A percentile compares a stretch with the other conserved stretches of the same genome.
These are phyloP conservation scores for Beauveria rudraprayagi DNA, from an alignment of 2,329 filamentous ascomycete genomes.

Conservation along the genomic window DNA sequence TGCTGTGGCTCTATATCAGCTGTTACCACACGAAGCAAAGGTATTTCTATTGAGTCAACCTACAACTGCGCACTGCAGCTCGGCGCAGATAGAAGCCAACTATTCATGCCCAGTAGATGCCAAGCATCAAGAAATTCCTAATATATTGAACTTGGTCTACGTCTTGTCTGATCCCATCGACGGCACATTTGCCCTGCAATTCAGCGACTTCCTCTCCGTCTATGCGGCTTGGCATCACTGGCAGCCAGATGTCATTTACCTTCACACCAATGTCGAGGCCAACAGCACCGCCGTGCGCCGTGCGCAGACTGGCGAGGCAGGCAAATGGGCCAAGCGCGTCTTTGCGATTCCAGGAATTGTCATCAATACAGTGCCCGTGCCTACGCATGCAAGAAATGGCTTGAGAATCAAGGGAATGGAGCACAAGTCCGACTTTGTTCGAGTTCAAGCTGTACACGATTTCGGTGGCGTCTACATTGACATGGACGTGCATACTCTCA, in stretches of 20 bases:
- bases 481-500: conserved; percentile 16
- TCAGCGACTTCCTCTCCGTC: conserved; percentile 19
- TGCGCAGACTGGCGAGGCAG: conserved; percentile 10
- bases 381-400: conserved; percentile 14
- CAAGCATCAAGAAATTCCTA: conserved; percentile 15
- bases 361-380: conserved; percentile 25
- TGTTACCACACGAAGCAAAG: background rate
- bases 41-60: conserved; percentile 2
- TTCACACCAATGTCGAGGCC: conserved; percentile 20
- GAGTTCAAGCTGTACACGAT: conserved; percentile 16
- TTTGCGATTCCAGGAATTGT: conserved; percentile 16
- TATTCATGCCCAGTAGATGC: background rate
- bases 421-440: conserved; percentile 18
- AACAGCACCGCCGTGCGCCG: conserved; percentile 25
- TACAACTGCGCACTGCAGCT: background rate
- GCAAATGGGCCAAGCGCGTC: conserved; percentile 19
- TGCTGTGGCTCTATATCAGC: background rate
- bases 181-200: conserved; percentile 17
- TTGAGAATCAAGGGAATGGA: conserved; percentile 12
- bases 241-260: conserved; percentile 18
- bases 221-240: conserved; percentile 17
- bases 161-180: conserved; percentile 14
- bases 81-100: background rate
- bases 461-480: conserved; percentile 18
- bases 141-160: conserved; percentile 20